phyloP scores from a whole-genome alignment of 345 rosid genomes.

The Pugionium cornutum region DNA sequence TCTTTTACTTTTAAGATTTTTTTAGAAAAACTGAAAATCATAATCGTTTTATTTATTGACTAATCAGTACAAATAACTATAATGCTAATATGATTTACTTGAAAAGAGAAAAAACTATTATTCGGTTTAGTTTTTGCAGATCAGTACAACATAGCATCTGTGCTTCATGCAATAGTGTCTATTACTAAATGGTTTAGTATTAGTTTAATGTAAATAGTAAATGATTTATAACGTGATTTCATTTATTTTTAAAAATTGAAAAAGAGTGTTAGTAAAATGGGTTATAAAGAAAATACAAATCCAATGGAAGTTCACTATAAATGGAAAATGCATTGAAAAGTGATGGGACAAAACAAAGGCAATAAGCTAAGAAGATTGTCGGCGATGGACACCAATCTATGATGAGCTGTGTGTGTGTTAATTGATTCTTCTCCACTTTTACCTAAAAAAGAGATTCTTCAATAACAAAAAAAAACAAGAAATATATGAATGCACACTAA shows the following conservation, averaged over 20 bases:
- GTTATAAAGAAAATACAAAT: slow-evolving; percentile 6
- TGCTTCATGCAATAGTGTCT: no score
- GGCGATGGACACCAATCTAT: slow-evolving; percentile 39
- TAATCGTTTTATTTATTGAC: slow-evolving; percentile 9
- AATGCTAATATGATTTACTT: no score
- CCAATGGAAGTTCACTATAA: slow-evolving; percentile 29
- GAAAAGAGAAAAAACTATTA: no score
- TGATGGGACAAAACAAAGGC: slow-evolving; percentile 44
- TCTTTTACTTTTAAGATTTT: slow-evolving; percentile 26
- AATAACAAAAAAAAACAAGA: no score
- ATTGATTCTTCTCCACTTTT: slow-evolving; percentile 29
- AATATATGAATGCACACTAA: no score
- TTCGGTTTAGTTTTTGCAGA: no score
- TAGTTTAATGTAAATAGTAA: no score
- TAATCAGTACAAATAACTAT: not conserved
- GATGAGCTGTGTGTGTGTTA: slow-evolving; percentile 18
- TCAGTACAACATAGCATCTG: no score
- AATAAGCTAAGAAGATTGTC: slow-evolving; percentile 39
- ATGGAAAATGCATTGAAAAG: slow-evolving; percentile 35
- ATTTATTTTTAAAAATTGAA: not conserved
- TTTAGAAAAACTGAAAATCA: not conserved
- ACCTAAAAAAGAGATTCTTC: not conserved
- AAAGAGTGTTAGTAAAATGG: slow-evolving; percentile 7
- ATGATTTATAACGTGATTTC: no score
- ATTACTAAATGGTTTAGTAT: no score